These are phyloP conservation scores for Nicotiana paniculata DNA, from an alignment of 257 asterid genomes.

Conservation along the genomic window DNA sequence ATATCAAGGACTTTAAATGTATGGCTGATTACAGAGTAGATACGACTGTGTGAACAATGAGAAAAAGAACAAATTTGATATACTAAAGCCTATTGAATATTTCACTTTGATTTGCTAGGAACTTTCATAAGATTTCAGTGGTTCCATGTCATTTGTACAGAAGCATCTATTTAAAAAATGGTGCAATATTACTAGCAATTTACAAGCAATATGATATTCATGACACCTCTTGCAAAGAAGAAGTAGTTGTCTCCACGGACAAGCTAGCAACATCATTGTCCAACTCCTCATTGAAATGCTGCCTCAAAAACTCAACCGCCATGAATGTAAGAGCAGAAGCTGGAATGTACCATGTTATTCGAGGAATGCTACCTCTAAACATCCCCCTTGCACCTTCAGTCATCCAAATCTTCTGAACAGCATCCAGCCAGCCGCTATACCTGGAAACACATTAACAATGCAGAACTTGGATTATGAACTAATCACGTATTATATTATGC, in stretches of 20 bases:
- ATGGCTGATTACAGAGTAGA: background rate
- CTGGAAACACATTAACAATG: constrained; percentile 21
- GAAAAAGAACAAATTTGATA: background rate
- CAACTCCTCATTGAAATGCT: constrained; percentile 24
- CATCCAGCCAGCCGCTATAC: constrained; percentile 73
- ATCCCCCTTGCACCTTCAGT: constrained; percentile 61
- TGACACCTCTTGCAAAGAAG: constrained; percentile 49
- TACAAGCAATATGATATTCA: constrained; percentile 9
- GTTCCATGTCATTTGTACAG: background rate
- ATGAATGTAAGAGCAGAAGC: constrained; percentile 86
- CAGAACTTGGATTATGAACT: background rate
- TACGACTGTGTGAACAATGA: background rate
- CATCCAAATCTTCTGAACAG: constrained; percentile 55
- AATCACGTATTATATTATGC: background rate
- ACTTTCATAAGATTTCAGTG: background rate
- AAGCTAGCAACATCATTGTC: constrained; percentile 28
- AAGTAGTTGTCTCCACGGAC: constrained; percentile 46
- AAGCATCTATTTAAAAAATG: background rate
- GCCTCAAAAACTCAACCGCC: constrained; percentile 75
- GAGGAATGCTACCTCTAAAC: constrained; percentile 71
- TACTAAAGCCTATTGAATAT: background rate
- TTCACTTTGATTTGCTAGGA: background rate
- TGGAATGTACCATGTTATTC: constrained; percentile 73
- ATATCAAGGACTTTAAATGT: background rate
- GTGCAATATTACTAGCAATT: background rate